Conservation (phyloP, 2,329 filamentous ascomycete genomes). For the Lasiodiplodia citricola region DNA sequence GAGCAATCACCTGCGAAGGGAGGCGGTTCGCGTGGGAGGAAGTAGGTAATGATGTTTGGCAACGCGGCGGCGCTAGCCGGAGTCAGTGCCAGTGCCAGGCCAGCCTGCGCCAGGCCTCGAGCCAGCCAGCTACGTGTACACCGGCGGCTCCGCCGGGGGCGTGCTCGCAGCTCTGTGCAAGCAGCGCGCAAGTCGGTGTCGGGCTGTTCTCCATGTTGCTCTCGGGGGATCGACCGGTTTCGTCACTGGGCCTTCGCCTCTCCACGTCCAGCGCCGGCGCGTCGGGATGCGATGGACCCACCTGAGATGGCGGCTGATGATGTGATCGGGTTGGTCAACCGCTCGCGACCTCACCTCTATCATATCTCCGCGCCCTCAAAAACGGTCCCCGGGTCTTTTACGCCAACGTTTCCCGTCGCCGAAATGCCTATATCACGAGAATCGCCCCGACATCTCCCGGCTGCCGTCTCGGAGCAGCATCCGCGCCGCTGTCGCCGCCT, state of each 20-base stretch:
- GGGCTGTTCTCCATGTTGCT: background rate
- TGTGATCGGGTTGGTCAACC: conserved; percentile 5
- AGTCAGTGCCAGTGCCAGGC: background rate
- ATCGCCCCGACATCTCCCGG: background rate
- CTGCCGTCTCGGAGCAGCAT: background rate
- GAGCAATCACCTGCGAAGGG: background rate
- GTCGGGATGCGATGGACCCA: background rate
- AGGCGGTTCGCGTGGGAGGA: conserved; percentile 1
- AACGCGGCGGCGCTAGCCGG: background rate
- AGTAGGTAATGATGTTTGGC: conserved; percentile 17
- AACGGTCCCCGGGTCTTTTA: background rate
- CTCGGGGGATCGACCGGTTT: conserved; percentile 10
- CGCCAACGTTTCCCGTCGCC: background rate
- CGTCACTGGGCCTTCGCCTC: background rate
- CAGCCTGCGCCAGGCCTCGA: no score
- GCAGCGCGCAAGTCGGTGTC: no score
- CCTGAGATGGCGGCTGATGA: conserved; percentile 5
- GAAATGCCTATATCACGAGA: background rate
- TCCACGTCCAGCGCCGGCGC: conserved; percentile 1
- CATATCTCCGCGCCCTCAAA: background rate
- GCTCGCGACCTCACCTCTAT: background rate
- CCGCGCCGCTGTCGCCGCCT: background rate
- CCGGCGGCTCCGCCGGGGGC: background rate
- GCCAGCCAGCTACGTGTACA: background rate
- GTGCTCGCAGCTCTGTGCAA: background rate